phyloP scores from a whole-genome alignment of 768 basidiomycete genomes.

The Crassisporium funariophilum region DNA sequence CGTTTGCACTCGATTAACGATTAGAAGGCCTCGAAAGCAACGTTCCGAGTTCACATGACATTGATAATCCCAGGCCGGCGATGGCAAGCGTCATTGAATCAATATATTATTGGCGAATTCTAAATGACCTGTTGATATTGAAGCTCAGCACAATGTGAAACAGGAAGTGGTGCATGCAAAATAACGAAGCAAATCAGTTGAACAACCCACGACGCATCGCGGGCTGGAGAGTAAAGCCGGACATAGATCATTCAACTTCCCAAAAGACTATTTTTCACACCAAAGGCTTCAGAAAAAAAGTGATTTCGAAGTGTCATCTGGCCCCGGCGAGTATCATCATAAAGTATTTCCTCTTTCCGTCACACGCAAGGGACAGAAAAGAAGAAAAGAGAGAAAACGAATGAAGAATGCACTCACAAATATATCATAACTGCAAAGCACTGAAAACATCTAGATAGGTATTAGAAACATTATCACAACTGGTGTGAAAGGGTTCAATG shows the following conservation, averaged over 20 bases:
- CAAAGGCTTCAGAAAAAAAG: slow-evolving; percentile 21
- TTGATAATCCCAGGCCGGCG: no score
- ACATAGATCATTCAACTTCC: slow-evolving; percentile 46
- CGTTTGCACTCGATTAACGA: no score
- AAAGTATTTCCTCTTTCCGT: not conserved
- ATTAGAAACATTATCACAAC: slow-evolving; percentile 1
- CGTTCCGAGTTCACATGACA: no score
- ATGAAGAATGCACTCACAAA: slow-evolving; percentile 22
- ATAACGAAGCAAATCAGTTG: not conserved
- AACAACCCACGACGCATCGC: not conserved
- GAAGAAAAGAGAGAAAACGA: slow-evolving; percentile 1
- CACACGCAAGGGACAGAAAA: not conserved
- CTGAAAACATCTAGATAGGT: slow-evolving; percentile 2
- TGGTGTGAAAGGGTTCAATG: not conserved
- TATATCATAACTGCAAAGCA: slow-evolving; percentile 13
- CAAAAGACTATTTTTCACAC: slow-evolving; percentile 53
- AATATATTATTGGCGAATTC: no score
- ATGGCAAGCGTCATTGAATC: no score
- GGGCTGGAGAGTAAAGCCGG: slow-evolving; percentile 9
- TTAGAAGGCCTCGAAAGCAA: no score
- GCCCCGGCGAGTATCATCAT: slow-evolving; percentile 83
- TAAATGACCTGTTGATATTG: no score
- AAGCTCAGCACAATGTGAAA: not conserved
- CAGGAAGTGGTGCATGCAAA: not conserved
- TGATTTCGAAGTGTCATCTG: slow-evolving; percentile 72